Evolutionary conservation across 2,329 filamentous ascomycete species (phyloP), one percentile per base, ranked within the genome.

Genomic region (Fusarium proliferatum): DNA sequence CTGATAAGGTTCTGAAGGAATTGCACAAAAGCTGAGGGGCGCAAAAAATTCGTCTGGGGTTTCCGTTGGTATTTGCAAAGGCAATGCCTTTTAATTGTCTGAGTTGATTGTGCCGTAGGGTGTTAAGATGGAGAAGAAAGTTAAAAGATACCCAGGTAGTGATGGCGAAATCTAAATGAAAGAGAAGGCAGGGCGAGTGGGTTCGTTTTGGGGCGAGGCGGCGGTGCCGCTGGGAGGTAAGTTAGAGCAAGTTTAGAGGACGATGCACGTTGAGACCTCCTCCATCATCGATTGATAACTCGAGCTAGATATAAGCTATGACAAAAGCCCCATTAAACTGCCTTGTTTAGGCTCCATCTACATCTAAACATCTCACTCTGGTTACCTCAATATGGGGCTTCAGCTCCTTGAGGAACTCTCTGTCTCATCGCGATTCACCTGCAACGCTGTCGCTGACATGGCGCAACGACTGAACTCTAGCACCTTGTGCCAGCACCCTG

Each of bases 271-370:
- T 43, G 38, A 43, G 23, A 56, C 36, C 13, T 51, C 59, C 59
- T 69, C 65, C 60, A 69, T 69, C 55, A 49, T 46, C 64, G 71
- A 73, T 62, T 75, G 73, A 77, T 76, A 76, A 77, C 36, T 42
- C 43, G 48, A 71, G 64, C 60, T 62, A 67, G 49, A 69, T 51
- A 39, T 53, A 41, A 58, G 65, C 64, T 64, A 62, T 72, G 72
- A 67, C 66, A 56, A 60, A 60, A 64, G 57, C 53, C 55, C 61
- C 63, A 52, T 68, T 61, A 53, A 38, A 57, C 53, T 68, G 59
- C 67, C 59, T 73, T 66, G 70, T 70, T 61, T 59, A 48, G 46
- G 49, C 58, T 52, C 48, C 67, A 41, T 69, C 46, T 61, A 58
- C 62, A 39, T 68, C 42, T 28, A 34, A 41, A 33, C 42, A 36